These are phyloP conservation scores for Dalbergia oliveri DNA, from an alignment of 306 rosid species.

Conservation along the genomic window DNA sequence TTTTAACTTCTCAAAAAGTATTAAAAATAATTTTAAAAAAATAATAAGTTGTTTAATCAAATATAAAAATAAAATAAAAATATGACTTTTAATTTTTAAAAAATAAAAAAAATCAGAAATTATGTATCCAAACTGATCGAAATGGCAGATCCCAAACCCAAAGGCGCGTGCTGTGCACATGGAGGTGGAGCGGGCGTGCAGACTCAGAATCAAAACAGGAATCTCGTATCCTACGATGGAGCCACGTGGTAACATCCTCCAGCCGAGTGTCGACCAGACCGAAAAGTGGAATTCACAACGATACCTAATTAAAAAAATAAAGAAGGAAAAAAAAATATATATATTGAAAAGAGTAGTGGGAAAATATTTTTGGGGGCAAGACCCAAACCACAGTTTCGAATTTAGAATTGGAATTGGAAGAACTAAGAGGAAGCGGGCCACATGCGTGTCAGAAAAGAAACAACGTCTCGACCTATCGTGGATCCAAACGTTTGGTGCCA, in stretches of 20 bases:
- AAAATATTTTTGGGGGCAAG: slow-evolving; percentile 19
- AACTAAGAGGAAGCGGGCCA: slow-evolving; percentile 47
- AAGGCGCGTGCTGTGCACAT: slow-evolving; percentile 38
- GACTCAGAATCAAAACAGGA: slow-evolving; percentile 8
- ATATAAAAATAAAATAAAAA: too few relatives aligned
- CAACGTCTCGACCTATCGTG: slow-evolving; percentile 55
- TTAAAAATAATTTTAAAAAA: too few relatives aligned
- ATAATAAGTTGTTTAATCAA: too few relatives aligned
- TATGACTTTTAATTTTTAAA: too few relatives aligned
- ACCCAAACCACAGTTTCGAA: slow-evolving; percentile 4
- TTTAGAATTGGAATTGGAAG: background rate
- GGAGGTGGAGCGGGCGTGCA: background rate
- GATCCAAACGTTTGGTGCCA: slow-evolving; percentile 53
- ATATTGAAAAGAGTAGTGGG: background rate
- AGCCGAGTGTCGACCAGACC: slow-evolving; percentile 31
- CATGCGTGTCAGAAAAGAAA: slow-evolving; percentile 80
- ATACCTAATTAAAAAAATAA: background rate
- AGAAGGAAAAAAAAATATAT: background rate
- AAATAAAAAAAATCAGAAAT: too few relatives aligned
- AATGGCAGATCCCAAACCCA: background rate
- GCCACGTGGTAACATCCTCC: slow-evolving; percentile 72
- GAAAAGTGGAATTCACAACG: background rate
- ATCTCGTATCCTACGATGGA: slow-evolving; percentile 47
- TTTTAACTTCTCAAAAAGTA: too few relatives aligned
- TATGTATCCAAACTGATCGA: too few relatives aligned